Percentiles rank a stretch among this genome's conserved stretches.
phyloP scores from a whole-genome alignment of 2,329 filamentous ascomycete genomes.

The Alternaria sp. region DNA sequence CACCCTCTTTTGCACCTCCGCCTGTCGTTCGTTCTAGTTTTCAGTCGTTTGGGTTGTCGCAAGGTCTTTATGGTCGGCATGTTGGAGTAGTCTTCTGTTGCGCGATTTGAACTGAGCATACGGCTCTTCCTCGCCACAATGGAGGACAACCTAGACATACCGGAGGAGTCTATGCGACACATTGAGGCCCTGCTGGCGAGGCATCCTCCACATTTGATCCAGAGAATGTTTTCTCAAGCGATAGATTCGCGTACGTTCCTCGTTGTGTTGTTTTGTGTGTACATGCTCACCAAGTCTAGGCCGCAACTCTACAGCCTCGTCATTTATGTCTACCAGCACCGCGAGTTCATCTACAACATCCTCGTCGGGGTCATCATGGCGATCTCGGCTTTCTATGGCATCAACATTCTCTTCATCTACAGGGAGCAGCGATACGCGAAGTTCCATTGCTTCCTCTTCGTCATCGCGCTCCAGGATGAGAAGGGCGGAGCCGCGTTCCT shows the following conservation, averaged over 20 bases:
- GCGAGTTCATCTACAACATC: conserved; percentile 37
- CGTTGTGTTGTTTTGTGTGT: background rate
- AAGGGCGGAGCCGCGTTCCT: conserved; percentile 44
- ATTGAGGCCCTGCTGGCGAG: conserved; percentile 45
- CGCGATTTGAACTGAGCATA: conserved; percentile 16
- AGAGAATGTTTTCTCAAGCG: conserved; percentile 47
- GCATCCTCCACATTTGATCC: conserved; percentile 46
- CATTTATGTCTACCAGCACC: conserved; percentile 41
- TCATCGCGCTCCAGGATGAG: conserved; percentile 40
- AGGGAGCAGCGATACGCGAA: conserved; percentile 34
- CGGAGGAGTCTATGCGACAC: conserved; percentile 48
- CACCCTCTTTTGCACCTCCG: conserved; percentile 27
- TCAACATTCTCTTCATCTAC: conserved; percentile 43
- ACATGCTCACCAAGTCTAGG: conserved; percentile 35
- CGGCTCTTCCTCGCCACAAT: conserved; percentile 28
- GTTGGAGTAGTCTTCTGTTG: conserved; percentile 17
- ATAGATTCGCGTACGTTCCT: conserved; percentile 43
- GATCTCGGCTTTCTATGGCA: conserved; percentile 42
- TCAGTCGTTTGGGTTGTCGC: conserved; percentile 13
- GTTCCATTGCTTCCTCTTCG: conserved; percentile 39
- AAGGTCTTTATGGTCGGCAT: conserved; percentile 24
- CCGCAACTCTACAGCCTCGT: conserved; percentile 43
- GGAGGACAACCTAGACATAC: conserved; percentile 45
- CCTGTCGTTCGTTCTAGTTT: conserved; percentile 15
- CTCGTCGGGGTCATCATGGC: conserved; percentile 41